phyloP scores from a whole-genome alignment of 768 basidiomycete genomes.

The Tricholoma flavovirens region DNA sequence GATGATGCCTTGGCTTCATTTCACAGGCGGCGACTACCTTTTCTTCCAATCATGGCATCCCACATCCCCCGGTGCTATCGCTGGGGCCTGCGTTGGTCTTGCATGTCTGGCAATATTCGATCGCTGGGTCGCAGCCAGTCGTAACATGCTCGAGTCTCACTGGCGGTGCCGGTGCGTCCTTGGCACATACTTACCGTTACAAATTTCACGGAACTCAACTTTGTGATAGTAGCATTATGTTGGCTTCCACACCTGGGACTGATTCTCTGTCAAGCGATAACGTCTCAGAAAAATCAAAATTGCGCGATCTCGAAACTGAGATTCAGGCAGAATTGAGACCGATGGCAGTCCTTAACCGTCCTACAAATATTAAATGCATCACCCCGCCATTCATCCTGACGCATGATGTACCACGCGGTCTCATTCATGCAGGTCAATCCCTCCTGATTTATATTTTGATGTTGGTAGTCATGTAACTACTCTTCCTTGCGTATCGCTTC shows the following conservation, averaged over 20 bases:
- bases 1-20: constrained; percentile 72
- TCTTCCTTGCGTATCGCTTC: background rate
- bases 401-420: constrained; percentile 69
- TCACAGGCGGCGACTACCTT: constrained; percentile 56
- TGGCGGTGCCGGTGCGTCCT: constrained; percentile 53
- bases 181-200: background rate
- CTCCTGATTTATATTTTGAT: constrained; percentile 67
- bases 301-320: constrained; percentile 1
- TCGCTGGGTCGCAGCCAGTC: constrained; percentile 56
- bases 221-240: constrained; percentile 9
- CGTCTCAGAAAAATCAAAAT: constrained; percentile 5
- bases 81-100: constrained; percentile 70
- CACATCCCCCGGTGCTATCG: constrained; percentile 59
- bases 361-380: constrained; percentile 22
- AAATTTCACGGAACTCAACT: background rate
- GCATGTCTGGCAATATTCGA: constrained; percentile 65
- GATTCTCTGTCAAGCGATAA: background rate
- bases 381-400: constrained; percentile 58
- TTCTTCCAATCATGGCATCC: constrained; percentile 68
- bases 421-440: constrained; percentile 57
- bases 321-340: background rate
- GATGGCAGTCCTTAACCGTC: background rate
- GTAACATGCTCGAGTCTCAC: constrained; percentile 43
- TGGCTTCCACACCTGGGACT: constrained; percentile 2
- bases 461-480: constrained; percentile 72